Conservation (phyloP, 352 stramenopile species). For the Pythium guiyangense region DNA sequence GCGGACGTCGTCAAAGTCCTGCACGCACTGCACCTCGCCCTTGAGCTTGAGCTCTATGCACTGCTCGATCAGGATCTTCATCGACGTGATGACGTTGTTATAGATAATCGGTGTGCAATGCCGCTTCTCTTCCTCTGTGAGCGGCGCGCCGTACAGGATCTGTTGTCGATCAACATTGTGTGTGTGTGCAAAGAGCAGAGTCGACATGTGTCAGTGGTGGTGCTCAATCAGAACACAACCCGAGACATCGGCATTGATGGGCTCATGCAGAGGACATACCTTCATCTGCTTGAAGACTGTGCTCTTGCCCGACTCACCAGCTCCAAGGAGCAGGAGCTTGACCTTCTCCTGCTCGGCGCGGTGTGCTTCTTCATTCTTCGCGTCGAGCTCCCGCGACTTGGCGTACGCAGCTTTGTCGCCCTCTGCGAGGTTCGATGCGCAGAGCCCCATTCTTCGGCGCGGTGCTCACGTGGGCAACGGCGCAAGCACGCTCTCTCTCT, state of each 20-base stretch:
- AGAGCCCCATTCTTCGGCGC: constrained; percentile 49
- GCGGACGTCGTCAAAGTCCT: constrained; percentile 81
- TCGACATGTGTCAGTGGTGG: background rate
- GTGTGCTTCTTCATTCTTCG: constrained; percentile 76
- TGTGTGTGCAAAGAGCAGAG: background rate
- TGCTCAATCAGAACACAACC: background rate
- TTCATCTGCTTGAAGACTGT: constrained; percentile 95
- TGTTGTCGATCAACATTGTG: constrained; percentile 24
- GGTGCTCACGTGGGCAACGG: background rate
- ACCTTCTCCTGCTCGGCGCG: constrained; percentile 89
- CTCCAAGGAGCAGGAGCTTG: constrained; percentile 93
- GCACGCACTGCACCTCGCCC: constrained; percentile 59
- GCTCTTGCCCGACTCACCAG: constrained; percentile 94
- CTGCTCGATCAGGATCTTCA: constrained; percentile 91
- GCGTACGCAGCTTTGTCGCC: constrained; percentile 54
- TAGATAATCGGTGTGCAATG: constrained; percentile 88
- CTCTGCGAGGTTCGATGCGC: constrained; percentile 54
- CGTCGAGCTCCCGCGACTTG: constrained; percentile 74
- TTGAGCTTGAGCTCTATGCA: constrained; percentile 79
- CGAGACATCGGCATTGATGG: background rate
- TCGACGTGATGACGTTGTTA: constrained; percentile 88
- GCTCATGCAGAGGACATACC: constrained; percentile 19
- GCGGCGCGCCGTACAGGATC: constrained; percentile 80
- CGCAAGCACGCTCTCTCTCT: too few species aligned
- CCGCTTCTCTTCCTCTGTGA: constrained; percentile 87